Evolutionary conservation across 345 rosid genomes (phyloP), one percentile per base, ranked within the genome.

Genomic region (Acer negundo): DNA sequence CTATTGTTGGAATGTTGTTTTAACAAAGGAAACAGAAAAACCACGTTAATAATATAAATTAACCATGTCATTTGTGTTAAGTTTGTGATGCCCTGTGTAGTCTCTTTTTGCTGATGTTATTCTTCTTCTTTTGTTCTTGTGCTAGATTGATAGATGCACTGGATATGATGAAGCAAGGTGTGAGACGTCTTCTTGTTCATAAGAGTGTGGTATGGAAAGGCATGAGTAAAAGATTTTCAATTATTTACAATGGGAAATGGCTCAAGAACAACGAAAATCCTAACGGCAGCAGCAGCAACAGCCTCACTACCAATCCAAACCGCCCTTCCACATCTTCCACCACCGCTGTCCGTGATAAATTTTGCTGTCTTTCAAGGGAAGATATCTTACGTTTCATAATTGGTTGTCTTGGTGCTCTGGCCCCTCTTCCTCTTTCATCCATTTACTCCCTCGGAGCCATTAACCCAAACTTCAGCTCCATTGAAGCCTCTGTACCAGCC

Each of bases 161-260:
- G 80, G 99, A 94, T 86, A 96, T 94, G 99, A 96, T 94, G 97
- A 96, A 92, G 89, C 98, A 96, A 75, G 98, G 97, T 15, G 97
- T 89, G 72, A 88, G 89, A 80, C 91, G 98, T 67, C 97, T 96
- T 79, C 89, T 96, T 16, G 97, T 96, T 74, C 91, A 90, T 0
- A 96, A 94, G 84, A 87, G 93, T 69, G 84, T 80, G 35, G 88
- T 72, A 24, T 92, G 97, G 98, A 94, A 87, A 89, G 97, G 99
- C 74, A 90, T 92, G 94, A 96, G 99, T 89, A 94, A 94, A 86
- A 79, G 99, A 78, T 96, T 96, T 80, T 96, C 99, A 8, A 76
- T 96, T 84, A 87, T 92, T 53, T 91, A 94, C 66, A 87, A 91
- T 8, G 93, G 94, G 10, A 91, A 89, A 83, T 94, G 99, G 99